These are phyloP conservation scores for Fraxinus ornus DNA, from an alignment of 305 asterid genomes.

Conservation along the genomic window DNA sequence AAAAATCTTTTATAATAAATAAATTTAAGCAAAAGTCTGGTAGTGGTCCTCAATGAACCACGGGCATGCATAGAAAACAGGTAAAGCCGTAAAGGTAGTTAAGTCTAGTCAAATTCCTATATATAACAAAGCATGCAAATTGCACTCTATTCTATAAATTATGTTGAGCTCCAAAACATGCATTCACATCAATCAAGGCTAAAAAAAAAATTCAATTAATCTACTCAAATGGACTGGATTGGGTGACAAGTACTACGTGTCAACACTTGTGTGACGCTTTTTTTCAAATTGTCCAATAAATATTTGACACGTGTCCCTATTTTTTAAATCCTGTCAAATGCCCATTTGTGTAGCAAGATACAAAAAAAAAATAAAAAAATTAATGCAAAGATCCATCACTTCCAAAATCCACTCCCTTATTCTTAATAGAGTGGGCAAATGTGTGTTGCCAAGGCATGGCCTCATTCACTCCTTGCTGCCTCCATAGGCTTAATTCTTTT, in stretches of 20 bases:
- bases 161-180: background rate
- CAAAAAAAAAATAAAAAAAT: background rate
- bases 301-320: no score
- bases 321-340: no score
- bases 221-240: no score
- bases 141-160: constrained; percentile 23
- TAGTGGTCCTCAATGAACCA: background rate
- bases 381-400: constrained; percentile 16
- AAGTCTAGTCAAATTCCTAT: background rate
- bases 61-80: constrained; percentile 22
- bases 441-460: background rate
- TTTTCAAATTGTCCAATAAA: no score
- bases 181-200: constrained; percentile 22
- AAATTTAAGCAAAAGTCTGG: background rate
- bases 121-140: constrained; percentile 11
- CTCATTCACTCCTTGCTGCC: constrained; percentile 20
- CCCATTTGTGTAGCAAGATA: no score
- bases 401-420: background rate
- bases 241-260: no score
- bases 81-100: constrained; percentile 13
- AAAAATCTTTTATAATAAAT: no score
- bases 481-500: background rate
- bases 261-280: no score
- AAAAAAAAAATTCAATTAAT: no score
- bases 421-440: constrained; percentile 6